These are phyloP conservation scores for Nymphaea colorata DNA, from an alignment of 164 flowering plant species.

Conservation along the genomic window DNA sequence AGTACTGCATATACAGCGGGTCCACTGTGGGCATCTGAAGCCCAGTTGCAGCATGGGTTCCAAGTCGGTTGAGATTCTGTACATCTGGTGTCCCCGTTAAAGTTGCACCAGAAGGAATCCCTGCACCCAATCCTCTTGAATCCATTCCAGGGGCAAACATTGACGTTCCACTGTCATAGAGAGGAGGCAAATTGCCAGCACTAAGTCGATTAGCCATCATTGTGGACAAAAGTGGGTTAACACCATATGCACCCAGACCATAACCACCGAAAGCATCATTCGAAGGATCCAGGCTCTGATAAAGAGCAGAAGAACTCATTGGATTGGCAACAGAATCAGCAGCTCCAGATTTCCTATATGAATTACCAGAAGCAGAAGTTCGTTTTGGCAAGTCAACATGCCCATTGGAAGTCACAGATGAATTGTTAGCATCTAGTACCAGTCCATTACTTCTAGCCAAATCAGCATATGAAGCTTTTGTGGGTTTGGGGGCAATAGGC, in stretches of 20 bases:
- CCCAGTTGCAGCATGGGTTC: constrained; percentile 33
- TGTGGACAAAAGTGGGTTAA: constrained; percentile 12
- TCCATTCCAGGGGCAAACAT: constrained; percentile 24
- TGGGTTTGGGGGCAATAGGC: not conserved
- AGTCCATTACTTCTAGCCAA: not conserved
- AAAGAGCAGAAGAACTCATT: not conserved
- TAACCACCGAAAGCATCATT: not conserved
- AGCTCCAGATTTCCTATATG: not conserved
- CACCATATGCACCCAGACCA: not conserved
- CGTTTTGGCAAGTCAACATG: not conserved
- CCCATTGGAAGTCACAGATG: not conserved
- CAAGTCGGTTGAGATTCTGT: constrained; percentile 36
- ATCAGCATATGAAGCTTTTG: not conserved
- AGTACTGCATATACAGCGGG: constrained; percentile 62
- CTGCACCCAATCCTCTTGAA: constrained; percentile 47
- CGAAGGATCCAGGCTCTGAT: constrained; percentile 1
- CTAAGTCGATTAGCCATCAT: not conserved
- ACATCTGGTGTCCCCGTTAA: constrained; percentile 40
- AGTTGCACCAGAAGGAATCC: constrained; percentile 34
- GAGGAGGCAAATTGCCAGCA: not conserved
- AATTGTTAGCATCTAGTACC: not conserved
- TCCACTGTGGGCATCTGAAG: constrained; percentile 39
- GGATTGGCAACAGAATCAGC: not conserved
- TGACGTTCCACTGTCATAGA: not conserved
- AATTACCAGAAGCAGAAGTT: constrained; percentile 1